phyloP scores from a whole-genome alignment of 1,139 yeast species.

The Cylindricascospora bacillispora region DNA sequence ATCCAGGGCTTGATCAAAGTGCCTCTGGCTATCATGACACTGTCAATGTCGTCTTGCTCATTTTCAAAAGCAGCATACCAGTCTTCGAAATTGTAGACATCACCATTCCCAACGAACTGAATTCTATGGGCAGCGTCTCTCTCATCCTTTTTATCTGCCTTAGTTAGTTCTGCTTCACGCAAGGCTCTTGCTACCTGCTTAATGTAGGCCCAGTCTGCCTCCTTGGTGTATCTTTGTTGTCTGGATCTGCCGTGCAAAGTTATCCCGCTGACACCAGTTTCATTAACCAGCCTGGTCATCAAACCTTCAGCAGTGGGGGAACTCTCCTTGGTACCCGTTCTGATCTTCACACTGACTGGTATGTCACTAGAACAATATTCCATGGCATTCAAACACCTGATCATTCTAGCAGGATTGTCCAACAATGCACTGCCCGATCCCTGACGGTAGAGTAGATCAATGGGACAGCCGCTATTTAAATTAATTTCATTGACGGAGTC shows the following conservation, averaged over 20 bases:
- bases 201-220: constrained; percentile 90
- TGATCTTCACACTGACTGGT: constrained; percentile 82
- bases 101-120: constrained; percentile 87
- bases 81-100: constrained; percentile 73
- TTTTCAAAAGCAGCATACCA: constrained; percentile 69
- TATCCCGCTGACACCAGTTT: constrained; percentile 78
- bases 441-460: constrained; percentile 77
- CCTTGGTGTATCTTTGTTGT: constrained; percentile 83
- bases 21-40: constrained; percentile 96
- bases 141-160: constrained; percentile 26
- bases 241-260: constrained; percentile 94
- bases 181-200: constrained; percentile 60
- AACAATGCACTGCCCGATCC: constrained; percentile 94
- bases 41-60: constrained; percentile 53
- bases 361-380: constrained; percentile 76
- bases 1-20: constrained; percentile 98
- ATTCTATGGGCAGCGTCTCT: constrained; percentile 31
- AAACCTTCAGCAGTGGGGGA: constrained; percentile 76
- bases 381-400: constrained; percentile 78
- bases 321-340: constrained; percentile 81
- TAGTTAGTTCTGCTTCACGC: constrained; percentile 41
- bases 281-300: constrained; percentile 56
- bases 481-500: constrained; percentile 57
- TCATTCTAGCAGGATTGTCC: constrained; percentile 76
- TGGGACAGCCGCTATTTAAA: constrained; percentile 94